Conservation (phyloP, 495 filamentous ascomycete species). For the Annulohypoxylon nitens region DNA sequence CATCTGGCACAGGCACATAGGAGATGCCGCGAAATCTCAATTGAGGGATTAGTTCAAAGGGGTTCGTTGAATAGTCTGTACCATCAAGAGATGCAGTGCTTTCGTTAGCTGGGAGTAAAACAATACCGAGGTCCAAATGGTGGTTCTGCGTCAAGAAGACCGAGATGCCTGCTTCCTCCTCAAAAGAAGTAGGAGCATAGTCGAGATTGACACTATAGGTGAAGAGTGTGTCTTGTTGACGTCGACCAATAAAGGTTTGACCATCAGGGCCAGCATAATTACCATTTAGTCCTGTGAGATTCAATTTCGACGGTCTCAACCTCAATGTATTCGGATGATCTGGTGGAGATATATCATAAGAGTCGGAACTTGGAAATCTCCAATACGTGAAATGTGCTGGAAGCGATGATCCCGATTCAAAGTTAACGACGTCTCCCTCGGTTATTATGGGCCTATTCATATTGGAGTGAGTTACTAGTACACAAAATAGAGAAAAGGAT, state of each 20-base stretch:
- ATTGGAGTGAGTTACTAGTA: slow-evolving; percentile 18
- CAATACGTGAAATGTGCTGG: slow-evolving; percentile 64
- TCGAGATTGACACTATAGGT: slow-evolving; percentile 59
- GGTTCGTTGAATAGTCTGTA: slow-evolving; percentile 11
- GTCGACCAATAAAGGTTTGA: slow-evolving; percentile 62
- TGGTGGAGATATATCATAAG: slow-evolving; percentile 58
- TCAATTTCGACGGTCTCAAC: slow-evolving; percentile 58
- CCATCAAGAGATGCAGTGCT: slow-evolving; percentile 33
- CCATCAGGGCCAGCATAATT: slow-evolving; percentile 60
- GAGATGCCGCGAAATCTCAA: slow-evolving; percentile 57
- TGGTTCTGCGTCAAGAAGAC: slow-evolving; percentile 67
- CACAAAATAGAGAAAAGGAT: neutral
- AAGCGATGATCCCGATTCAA: slow-evolving; percentile 53
- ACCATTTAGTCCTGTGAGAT: slow-evolving; percentile 62
- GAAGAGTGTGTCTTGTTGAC: slow-evolving; percentile 66
- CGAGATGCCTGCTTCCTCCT: slow-evolving; percentile 60
- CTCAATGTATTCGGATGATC: slow-evolving; percentile 55
- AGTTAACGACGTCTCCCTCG: slow-evolving; percentile 57
- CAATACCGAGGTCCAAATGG: slow-evolving; percentile 65
- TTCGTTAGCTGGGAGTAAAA: slow-evolving; percentile 52
- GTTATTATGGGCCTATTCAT: slow-evolving; percentile 55
- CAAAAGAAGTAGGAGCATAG: slow-evolving; percentile 53
- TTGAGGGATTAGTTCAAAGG: slow-evolving; percentile 49
- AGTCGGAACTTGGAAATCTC: slow-evolving; percentile 57
- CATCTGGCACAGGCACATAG: slow-evolving; percentile 52